Evolutionary conservation across 2,329 filamentous ascomycete genomes (phyloP).

Genomic region (Tolypocladium tundrense): DNA sequence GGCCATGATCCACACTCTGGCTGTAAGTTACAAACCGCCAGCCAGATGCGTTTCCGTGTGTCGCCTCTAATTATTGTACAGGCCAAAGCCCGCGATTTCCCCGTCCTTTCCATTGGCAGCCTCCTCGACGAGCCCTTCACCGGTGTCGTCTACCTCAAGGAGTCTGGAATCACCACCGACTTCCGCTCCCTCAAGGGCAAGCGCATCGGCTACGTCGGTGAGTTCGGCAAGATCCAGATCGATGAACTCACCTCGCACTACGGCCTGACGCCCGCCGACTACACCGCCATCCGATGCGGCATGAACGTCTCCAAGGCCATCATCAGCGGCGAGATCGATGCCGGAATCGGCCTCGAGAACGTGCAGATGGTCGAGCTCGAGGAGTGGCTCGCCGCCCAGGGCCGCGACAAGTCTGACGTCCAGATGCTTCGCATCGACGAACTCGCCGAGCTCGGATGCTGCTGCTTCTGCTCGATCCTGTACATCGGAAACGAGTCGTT

Average conservation of each 20-base stretch:
- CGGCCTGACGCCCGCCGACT: conserved; percentile 61
- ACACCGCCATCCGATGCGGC: conserved; percentile 67
- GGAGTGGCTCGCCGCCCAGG: conserved; percentile 58
- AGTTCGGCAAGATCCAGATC: conserved; percentile 77
- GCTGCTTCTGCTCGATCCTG: conserved; percentile 74
- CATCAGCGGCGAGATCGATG: conserved; percentile 61
- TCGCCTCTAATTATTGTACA: conserved; percentile 14
- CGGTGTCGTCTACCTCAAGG: conserved; percentile 66
- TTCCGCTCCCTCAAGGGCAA: conserved; percentile 68
- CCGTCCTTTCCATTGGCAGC: conserved; percentile 61
- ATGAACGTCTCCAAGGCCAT: conserved; percentile 76
- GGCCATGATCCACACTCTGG: conserved; percentile 75
- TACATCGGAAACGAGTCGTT: conserved; percentile 72
- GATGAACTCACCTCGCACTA: conserved; percentile 73
- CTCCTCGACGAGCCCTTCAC: conserved; percentile 74
- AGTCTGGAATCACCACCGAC: conserved; percentile 63
- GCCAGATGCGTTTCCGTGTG: neutral
- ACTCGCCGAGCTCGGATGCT: conserved; percentile 69
- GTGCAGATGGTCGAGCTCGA: conserved; percentile 77
- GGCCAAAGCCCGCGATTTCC: conserved; percentile 68
- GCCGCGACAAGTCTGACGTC: conserved; percentile 55
- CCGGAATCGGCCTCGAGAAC: conserved; percentile 68
- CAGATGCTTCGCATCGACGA: conserved; percentile 76
- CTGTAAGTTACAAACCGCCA: conserved; percentile 32
- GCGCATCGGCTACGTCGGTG: conserved; percentile 69